Percentiles rank a stretch among this genome's conserved stretches.
phyloP scores from a whole-genome alignment of 768 basidiomycete genomes.

The Pleurotus ostreatus region DNA sequence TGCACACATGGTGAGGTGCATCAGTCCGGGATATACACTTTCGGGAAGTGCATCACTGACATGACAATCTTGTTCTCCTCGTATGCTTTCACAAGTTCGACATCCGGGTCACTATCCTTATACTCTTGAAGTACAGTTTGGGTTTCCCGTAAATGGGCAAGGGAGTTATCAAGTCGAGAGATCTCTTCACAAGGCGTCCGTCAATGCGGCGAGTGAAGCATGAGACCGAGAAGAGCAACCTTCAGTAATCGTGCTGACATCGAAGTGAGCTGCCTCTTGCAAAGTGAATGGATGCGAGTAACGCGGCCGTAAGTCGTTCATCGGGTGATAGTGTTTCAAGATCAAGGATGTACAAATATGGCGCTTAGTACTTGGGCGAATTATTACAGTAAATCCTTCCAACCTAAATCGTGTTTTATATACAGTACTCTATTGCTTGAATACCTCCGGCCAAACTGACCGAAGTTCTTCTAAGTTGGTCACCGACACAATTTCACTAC shows the following conservation, averaged over 20 bases:
- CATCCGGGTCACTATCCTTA: conserved; percentile 36
- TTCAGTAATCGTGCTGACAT: conserved; percentile 65
- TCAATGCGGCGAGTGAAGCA: conserved; percentile 4
- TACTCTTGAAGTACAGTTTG: conserved; percentile 53
- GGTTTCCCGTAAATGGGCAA: conserved; percentile 57
- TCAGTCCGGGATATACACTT: neutral
- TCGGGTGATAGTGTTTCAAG: conserved; percentile 19
- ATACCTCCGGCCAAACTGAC: conserved; percentile 71
- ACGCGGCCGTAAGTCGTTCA: conserved; percentile 61
- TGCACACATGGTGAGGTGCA: conserved; percentile 19
- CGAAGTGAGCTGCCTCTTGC: conserved; percentile 56
- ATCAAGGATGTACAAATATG: neutral
- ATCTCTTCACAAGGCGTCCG: conserved; percentile 50
- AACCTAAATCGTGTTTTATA: neutral
- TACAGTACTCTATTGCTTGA: conserved; percentile 30
- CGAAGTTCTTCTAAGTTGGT: conserved; percentile 63
- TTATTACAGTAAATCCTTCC: no score
- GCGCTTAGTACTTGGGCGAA: no score
- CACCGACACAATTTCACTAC: conserved; percentile 47
- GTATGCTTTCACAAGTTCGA: conserved; percentile 54
- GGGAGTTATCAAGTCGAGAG: conserved; percentile 66
- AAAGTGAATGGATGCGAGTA: conserved; percentile 76
- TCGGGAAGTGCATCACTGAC: conserved; percentile 32
- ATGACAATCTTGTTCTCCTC: conserved; percentile 74
- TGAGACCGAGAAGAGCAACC: conserved; percentile 34